Percentiles rank a stretch among this genome's conserved stretches.
phyloP scores from a whole-genome alignment of 2,329 filamentous ascomycete genomes.

The Stenocarpella maydis region DNA sequence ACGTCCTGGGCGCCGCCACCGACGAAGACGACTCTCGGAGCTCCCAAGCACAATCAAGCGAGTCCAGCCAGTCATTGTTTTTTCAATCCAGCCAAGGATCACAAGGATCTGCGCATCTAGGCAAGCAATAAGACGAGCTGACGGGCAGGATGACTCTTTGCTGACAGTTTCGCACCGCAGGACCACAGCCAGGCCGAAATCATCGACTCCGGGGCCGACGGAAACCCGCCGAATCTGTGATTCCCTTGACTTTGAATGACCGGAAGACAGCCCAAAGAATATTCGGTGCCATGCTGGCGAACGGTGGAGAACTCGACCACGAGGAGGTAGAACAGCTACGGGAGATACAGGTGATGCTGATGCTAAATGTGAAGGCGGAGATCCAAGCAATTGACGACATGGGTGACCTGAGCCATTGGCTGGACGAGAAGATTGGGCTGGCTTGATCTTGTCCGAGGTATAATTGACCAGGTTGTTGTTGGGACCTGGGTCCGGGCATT shows the following conservation, averaged over 20 bases:
- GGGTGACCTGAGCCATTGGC: slow-evolving; percentile 59
- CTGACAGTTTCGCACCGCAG: not conserved
- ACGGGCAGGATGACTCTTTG: not conserved
- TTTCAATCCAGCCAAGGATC: slow-evolving; percentile 36
- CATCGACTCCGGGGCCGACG: not conserved
- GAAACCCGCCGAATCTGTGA: slow-evolving; percentile 39
- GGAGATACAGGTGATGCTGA: slow-evolving; percentile 77
- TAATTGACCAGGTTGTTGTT: no score
- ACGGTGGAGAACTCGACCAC: slow-evolving; percentile 39
- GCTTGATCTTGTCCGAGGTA: not conserved
- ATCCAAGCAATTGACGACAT: slow-evolving; percentile 73
- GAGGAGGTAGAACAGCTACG: slow-evolving; percentile 52
- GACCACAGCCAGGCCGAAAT: not conserved
- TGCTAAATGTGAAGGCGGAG: slow-evolving; percentile 78
- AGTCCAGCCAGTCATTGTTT: slow-evolving; percentile 34
- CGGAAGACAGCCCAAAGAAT: slow-evolving; percentile 64
- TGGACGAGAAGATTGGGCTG: slow-evolving; percentile 52
- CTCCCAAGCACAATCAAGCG: slow-evolving; percentile 26
- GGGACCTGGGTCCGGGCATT: no score
- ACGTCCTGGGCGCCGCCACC: slow-evolving; percentile 45
- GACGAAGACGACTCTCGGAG: not conserved
- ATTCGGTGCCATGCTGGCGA: slow-evolving; percentile 52
- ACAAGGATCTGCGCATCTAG: not conserved
- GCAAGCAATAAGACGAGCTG: slow-evolving; percentile 30
- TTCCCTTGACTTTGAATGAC: slow-evolving; percentile 61